These are phyloP conservation scores for Oryza nivara DNA, from an alignment of 176 grass and related monocot species.

Conservation along the genomic window DNA sequence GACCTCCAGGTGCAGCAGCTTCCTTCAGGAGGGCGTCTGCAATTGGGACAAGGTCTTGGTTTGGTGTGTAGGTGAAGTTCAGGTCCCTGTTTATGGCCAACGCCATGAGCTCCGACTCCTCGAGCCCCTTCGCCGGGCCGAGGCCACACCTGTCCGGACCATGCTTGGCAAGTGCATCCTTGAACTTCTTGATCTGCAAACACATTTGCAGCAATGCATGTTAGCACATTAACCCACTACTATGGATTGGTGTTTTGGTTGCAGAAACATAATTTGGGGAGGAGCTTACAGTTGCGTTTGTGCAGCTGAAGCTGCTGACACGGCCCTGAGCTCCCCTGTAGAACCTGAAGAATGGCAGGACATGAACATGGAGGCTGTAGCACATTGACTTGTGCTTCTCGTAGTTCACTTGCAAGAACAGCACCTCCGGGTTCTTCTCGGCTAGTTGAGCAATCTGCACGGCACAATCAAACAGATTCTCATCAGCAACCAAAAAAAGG, in stretches of 20 bases:
- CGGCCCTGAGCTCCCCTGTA: constrained; percentile 82
- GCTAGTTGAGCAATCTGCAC: constrained; percentile 80
- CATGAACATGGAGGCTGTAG: constrained; percentile 85
- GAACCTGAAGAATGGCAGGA: constrained; percentile 95
- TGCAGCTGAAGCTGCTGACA: constrained; percentile 97
- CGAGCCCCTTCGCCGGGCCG: constrained; percentile 70
- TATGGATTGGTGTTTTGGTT: background rate
- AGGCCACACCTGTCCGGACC: constrained; percentile 70
- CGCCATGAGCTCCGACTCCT: constrained; percentile 76
- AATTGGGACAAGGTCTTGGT: constrained; percentile 21
- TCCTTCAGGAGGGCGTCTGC: constrained; percentile 45
- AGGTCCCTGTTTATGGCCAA: constrained; percentile 82
- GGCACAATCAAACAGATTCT: background rate
- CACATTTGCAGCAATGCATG: background rate
- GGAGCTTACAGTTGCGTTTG: constrained; percentile 74
- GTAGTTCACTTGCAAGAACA: constrained; percentile 91
- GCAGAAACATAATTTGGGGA: background rate
- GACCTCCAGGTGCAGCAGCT: constrained; percentile 21
- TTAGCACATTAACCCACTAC: background rate
- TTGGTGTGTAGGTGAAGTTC: constrained; percentile 58
- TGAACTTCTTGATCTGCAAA: constrained; percentile 92
- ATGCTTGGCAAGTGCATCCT: constrained; percentile 89
- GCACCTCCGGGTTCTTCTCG: constrained; percentile 57
- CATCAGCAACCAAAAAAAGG: background rate
- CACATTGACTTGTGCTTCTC: constrained; percentile 96